Percentiles rank a stretch among this genome's conserved stretches.
phyloP scores from a whole-genome alignment of 2,329 filamentous ascomycete species.

The Verticillium isaacii region DNA sequence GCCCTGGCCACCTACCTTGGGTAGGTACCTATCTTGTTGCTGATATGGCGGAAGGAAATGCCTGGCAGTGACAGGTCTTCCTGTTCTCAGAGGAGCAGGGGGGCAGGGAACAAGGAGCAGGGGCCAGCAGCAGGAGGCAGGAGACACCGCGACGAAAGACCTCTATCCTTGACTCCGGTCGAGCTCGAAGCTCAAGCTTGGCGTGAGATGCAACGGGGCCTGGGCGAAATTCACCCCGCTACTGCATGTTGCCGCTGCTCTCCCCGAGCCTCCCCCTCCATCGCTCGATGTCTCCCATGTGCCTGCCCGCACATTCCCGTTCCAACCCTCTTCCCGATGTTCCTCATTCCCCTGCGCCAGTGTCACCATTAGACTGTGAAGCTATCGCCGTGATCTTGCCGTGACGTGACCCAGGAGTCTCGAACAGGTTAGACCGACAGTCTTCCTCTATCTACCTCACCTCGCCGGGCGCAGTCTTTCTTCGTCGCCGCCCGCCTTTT shows the following conservation, averaged over 20 bases:
- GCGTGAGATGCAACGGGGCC: background rate
- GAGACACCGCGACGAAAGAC: background rate
- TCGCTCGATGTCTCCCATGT: background rate
- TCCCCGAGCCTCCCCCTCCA: background rate
- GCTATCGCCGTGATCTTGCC: background rate
- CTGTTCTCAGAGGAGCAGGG: background rate
- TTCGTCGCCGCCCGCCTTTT: background rate
- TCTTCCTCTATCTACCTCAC: background rate
- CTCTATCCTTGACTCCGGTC: background rate
- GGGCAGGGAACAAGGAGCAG: too few species aligned
- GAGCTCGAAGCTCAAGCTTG: background rate
- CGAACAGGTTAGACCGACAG: background rate
- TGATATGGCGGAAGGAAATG: too few species aligned
- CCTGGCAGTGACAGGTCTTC: background rate
- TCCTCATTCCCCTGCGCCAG: background rate
- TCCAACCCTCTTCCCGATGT: background rate
- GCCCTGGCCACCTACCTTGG: too few species aligned
- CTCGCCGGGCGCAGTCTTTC: background rate
- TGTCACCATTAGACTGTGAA: background rate
- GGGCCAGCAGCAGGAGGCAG: background rate
- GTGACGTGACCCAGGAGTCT: background rate
- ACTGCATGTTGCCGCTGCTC: background rate
- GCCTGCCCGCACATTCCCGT: background rate
- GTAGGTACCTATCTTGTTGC: too few species aligned
- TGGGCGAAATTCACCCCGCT: background rate